phyloP scores from a whole-genome alignment of 2,329 filamentous ascomycete species.

The Didymella exigua region DNA sequence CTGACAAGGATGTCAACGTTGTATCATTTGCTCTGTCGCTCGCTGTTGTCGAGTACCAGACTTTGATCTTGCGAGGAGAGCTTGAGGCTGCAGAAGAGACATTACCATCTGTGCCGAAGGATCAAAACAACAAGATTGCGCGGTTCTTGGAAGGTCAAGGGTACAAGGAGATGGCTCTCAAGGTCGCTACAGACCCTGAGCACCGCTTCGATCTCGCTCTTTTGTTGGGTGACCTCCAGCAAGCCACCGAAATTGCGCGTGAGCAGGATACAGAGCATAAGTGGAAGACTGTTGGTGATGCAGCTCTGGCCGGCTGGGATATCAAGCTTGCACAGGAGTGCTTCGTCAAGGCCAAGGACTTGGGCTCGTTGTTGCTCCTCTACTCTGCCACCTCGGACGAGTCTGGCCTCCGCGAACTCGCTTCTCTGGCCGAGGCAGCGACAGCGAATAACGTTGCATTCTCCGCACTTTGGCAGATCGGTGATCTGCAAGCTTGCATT shows the following conservation, averaged over 20 bases:
- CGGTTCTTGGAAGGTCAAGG: slow-evolving; percentile 97
- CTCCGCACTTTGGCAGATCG: slow-evolving; percentile 84
- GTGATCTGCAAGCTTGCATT: slow-evolving; percentile 80
- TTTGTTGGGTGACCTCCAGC: slow-evolving; percentile 78
- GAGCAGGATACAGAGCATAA: slow-evolving; percentile 91
- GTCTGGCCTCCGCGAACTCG: slow-evolving; percentile 73
- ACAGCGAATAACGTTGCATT: slow-evolving; percentile 94
- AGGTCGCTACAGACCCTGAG: slow-evolving; percentile 92
- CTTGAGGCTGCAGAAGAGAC: slow-evolving; percentile 89
- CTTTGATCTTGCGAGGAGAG: slow-evolving; percentile 88
- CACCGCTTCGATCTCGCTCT: slow-evolving; percentile 96
- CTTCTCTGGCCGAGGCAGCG: slow-evolving; percentile 73
- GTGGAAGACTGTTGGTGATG: slow-evolving; percentile 97
- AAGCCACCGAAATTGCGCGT: slow-evolving; percentile 82
- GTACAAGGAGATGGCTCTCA: slow-evolving; percentile 92
- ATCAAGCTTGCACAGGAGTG: slow-evolving; percentile 88
- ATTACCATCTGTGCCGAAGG: slow-evolving; percentile 80
- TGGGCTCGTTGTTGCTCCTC: slow-evolving; percentile 85
- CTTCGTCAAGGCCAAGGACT: slow-evolving; percentile 87
- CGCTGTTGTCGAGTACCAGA: slow-evolving; percentile 95
- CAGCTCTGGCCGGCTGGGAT: slow-evolving; percentile 85
- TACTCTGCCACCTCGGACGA: slow-evolving; percentile 85
- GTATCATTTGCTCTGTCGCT: slow-evolving; percentile 91
- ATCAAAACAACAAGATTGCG: slow-evolving; percentile 97
- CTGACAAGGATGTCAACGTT: slow-evolving; percentile 92